A percentile compares a stretch with the other conserved stretches of the same genome.
phyloP scores from a whole-genome alignment of 345 rosid species.

The Melaleuca alternifolia region DNA sequence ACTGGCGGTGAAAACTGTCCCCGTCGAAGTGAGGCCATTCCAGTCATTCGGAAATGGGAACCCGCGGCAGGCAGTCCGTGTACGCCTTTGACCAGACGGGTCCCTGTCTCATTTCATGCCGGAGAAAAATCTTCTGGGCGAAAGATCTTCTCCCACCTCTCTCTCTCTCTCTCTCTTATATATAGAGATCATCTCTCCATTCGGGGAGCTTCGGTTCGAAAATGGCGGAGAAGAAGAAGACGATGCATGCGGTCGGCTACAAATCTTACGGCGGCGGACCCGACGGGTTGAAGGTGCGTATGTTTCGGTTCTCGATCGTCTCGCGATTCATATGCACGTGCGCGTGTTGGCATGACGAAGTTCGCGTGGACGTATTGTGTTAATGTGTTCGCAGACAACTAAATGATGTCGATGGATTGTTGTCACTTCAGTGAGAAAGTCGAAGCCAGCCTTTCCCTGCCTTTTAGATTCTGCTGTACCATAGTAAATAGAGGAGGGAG shows the following conservation, averaged over 20 bases:
- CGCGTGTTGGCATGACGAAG: background rate
- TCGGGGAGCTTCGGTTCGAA: background rate
- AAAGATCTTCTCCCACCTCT: background rate
- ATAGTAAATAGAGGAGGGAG: background rate
- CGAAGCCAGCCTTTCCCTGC: background rate
- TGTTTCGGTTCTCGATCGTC: background rate
- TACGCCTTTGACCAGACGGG: background rate
- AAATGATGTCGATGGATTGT: background rate
- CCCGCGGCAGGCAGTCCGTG: background rate
- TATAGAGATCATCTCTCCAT: background rate
- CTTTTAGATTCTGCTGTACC: background rate
- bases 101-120: background rate
- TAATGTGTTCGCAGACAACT: background rate
- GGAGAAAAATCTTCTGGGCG: background rate
- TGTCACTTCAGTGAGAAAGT: background rate
- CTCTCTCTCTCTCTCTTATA: background rate
- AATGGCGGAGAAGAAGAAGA: constrained; percentile 17
- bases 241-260: constrained; percentile 31
- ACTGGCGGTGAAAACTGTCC: background rate
- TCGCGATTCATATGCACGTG: background rate
- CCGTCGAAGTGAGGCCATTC: background rate
- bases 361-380: background rate
- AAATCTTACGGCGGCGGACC: constrained; percentile 36
- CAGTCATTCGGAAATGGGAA: background rate
- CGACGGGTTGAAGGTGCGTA: constrained; percentile 31